Percentiles rank a stretch among this genome's conserved stretches.
phyloP scores from a whole-genome alignment of 139 green algal species.

The Tetraselmis striata region DNA sequence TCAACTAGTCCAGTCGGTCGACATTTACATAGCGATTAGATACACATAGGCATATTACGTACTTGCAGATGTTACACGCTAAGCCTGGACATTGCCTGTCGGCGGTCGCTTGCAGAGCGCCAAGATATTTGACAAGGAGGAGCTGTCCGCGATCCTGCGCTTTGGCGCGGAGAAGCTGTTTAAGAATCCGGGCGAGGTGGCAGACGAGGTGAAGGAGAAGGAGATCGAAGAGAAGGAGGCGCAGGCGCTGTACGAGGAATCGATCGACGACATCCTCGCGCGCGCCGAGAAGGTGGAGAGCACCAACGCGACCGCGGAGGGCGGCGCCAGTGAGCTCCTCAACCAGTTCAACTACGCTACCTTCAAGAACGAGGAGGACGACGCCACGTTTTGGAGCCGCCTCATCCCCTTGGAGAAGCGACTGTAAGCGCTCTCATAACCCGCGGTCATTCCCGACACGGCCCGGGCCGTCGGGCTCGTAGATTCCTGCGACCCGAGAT shows the following conservation, averaged over 20 bases:
- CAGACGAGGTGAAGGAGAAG: conserved; percentile 34
- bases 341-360: conserved; percentile 80
- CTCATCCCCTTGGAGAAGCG: conserved; percentile 72
- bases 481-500: too few species aligned
- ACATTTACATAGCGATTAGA: too few species aligned
- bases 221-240: conserved; percentile 27
- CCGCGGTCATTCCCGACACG: background rate
- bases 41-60: too few species aligned
- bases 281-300: conserved; percentile 72
- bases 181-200: conserved; percentile 30
- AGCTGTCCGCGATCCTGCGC: conserved; percentile 87
- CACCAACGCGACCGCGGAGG: conserved; percentile 5
- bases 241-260: conserved; percentile 61
- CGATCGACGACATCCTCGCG: conserved; percentile 88
- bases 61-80: too few species aligned
- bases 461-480: background rate
- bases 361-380: conserved; percentile 82
- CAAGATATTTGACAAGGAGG: conserved; percentile 90
- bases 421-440: conserved; percentile 1
- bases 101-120: too few species aligned
- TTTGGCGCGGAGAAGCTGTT: conserved; percentile 95
- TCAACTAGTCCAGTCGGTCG: too few species aligned
- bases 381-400: conserved; percentile 84
- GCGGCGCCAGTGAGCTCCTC: conserved; percentile 65
- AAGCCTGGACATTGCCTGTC: too few species aligned